Evolutionary conservation across 345 rosid species (phyloP), one percentile per base, ranked within the genome.

Genomic region (Barbarea vulgaris): DNA sequence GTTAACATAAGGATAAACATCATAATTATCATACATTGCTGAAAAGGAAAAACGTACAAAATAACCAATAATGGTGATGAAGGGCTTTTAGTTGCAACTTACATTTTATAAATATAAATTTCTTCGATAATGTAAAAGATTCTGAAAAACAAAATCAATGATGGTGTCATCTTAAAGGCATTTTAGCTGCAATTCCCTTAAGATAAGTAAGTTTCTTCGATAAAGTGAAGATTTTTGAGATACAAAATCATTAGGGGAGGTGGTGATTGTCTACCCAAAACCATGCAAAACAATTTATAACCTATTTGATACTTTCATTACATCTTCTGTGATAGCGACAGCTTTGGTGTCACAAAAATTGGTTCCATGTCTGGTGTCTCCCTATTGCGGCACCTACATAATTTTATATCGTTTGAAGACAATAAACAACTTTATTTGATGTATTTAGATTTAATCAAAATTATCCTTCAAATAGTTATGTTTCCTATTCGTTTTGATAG

Each of bases 311-410:
- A 42, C 39, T 17, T 44, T 53, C 58, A 69, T 54, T 33, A 62
- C 80, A 69, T 69, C 70, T 61, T 42, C 70, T 46, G 54, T 46
- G 75, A 76, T 76, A 69, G 80, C 58, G 80, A 76, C 80, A 76
- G 44, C 59, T 63, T 63, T 66, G 70, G n/a, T 44, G 42, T 63
- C 70, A 25, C 24, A 31, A 62, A 69, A 53, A 62, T 10, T 14
- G 30, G 36, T 44, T 13, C 33, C 70, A 69, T 76, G 75, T n/a
- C n/a, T n/a, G n/a, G n/a, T n/a, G n/a, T 63, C 42, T 76, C 80
- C 75, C 74, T 69, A 31, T 9, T 14, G 10, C 34, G 11, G 19
- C 10, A 69, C 70, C 80, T 76, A 69, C 65, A 24, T 27, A 67
- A 14, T 39, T 50, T 59, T 34, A 33, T 69, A 63, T 69, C 50